These are phyloP conservation scores for Chenopodium berlandieri DNA, from an alignment of 148 eudicot genomes.

Conservation along the genomic window DNA sequence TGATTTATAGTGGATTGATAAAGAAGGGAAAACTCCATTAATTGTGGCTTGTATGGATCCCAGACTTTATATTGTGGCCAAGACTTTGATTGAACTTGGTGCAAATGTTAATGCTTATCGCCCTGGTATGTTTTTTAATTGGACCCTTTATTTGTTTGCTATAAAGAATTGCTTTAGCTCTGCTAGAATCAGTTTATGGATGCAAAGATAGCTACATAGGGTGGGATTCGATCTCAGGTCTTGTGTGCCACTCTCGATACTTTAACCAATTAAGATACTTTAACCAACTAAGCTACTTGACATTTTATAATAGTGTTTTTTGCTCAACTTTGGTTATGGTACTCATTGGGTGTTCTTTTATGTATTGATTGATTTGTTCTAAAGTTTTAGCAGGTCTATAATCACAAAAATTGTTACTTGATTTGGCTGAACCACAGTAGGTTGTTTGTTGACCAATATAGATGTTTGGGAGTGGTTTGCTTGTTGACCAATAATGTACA, in stretches of 20 bases:
- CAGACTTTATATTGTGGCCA: slow-evolving; percentile 41
- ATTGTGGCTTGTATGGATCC: slow-evolving; percentile 54
- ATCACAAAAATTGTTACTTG: background rate
- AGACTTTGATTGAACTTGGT: slow-evolving; percentile 55
- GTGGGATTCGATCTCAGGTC: no score
- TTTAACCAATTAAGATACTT: no score
- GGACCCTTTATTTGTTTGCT: background rate
- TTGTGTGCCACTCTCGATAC: no score
- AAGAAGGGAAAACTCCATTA: slow-evolving; percentile 64
- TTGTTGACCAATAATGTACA: background rate
- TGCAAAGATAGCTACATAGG: no score
- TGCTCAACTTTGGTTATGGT: background rate
- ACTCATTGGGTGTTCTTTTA: background rate
- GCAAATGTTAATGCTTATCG: slow-evolving; percentile 58
- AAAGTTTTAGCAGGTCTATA: background rate
- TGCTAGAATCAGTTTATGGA: background rate
- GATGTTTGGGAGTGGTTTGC: background rate
- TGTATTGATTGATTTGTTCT: background rate
- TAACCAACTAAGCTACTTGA: no score
- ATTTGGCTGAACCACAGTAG: background rate
- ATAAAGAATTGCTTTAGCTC: background rate
- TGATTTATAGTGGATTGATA: slow-evolving; percentile 50
- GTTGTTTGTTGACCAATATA: background rate
- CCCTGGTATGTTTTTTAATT: slow-evolving; percentile 38
- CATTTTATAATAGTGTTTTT: no score